A percentile compares a stretch with the other conserved stretches of the same genome.
phyloP scores from a whole-genome alignment of 1,139 yeast genomes.

The Entelexis paramagnoliae region DNA sequence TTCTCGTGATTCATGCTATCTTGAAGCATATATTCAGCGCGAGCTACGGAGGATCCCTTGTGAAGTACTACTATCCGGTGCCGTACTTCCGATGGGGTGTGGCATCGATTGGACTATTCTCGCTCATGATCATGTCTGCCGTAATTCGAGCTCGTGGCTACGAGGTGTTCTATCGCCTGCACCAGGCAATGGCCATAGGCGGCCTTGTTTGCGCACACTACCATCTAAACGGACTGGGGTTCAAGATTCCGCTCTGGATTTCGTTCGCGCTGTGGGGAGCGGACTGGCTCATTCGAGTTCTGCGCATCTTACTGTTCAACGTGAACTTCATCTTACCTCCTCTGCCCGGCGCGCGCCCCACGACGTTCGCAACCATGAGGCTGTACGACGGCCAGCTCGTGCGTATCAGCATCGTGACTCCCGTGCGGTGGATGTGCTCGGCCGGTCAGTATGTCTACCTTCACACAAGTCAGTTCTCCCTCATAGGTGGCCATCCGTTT shows the following conservation, averaged over 20 bases:
- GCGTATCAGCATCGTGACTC: constrained; percentile 29
- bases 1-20: constrained; percentile 35
- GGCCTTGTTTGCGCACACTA: constrained; percentile 41
- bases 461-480: constrained; percentile 39
- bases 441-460: constrained; percentile 61
- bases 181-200: constrained; percentile 36
- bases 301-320: constrained; percentile 36
- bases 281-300: constrained; percentile 36
- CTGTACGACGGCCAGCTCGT: constrained; percentile 29
- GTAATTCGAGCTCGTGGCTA: constrained; percentile 40
- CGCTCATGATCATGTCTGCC: constrained; percentile 43
- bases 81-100: constrained; percentile 45
- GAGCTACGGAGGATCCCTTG: constrained; percentile 30
- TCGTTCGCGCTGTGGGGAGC: constrained; percentile 37
- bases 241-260: constrained; percentile 37
- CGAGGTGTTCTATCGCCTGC: constrained; percentile 41
- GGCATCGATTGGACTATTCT: constrained; percentile 42
- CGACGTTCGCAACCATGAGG: constrained; percentile 35
- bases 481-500: constrained; percentile 57
- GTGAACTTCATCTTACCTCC: constrained; percentile 32
- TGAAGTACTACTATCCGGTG: constrained; percentile 31
- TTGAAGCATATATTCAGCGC: constrained; percentile 34
- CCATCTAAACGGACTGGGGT: constrained; percentile 42
- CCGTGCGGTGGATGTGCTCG: constrained; percentile 35
- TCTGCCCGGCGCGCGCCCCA: constrained; percentile 25